Evolutionary conservation across 2,329 filamentous ascomycete genomes (phyloP).

Genomic region (Fusarium citri): DNA sequence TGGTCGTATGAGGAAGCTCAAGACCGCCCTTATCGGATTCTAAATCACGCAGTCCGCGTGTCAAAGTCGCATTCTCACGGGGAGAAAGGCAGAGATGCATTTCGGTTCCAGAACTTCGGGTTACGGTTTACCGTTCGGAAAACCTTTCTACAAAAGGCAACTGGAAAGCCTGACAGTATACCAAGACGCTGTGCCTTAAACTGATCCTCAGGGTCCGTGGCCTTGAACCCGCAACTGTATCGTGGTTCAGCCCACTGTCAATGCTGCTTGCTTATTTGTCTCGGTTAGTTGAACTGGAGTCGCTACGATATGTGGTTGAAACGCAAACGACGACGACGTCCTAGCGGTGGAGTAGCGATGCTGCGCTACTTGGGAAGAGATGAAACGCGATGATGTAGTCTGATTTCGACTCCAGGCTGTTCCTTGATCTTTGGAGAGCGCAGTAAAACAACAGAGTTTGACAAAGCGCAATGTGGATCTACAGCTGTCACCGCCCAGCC

Average conservation of each 20-base stretch:
- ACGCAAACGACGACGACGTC: conserved; percentile 7
- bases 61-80: conserved; percentile 2
- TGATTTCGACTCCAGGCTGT: background rate
- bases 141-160: conserved; percentile 11
- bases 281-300: conserved; percentile 11
- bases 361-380: conserved; percentile 3
- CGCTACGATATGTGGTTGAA: conserved; percentile 14
- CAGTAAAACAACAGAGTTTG: background rate
- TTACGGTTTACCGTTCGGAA: conserved; percentile 23
- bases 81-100: background rate
- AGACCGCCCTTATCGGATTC: conserved; percentile 3
- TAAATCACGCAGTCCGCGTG: conserved; percentile 14
- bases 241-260: background rate
- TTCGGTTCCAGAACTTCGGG: conserved; percentile 31
- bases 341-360: background rate
- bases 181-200: background rate
- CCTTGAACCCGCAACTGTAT: background rate
- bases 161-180: conserved; percentile 3
- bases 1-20: conserved; percentile 41
- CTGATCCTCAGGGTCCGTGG: conserved; percentile 13
- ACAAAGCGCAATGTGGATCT: background rate
- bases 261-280: conserved; percentile 12
- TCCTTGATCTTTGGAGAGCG: background rate
- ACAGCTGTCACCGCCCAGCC: background rate
- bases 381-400: conserved; percentile 27